Evolutionary conservation across 2,329 filamentous ascomycete species (phyloP), one percentile per base, ranked within the genome.

Genomic region (Sarocladium strictum): DNA sequence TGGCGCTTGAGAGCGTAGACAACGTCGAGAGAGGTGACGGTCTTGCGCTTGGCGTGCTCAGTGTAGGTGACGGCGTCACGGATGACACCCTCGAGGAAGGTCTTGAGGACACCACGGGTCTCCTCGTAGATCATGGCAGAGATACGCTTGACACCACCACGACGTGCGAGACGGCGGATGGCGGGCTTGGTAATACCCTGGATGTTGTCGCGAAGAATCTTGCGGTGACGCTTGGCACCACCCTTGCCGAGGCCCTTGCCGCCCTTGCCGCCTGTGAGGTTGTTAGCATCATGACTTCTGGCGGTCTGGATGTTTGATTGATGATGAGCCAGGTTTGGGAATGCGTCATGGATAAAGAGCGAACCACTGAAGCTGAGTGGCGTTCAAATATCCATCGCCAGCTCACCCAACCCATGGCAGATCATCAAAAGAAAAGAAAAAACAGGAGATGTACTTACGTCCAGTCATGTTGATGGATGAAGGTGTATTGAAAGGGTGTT

Each of bases 111-210:
- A 79, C 84, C 84, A 63, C 85, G 85, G 60, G 85, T 89, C 78
- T 89, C 85, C 73, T 88, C 85, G 79, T 89, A 89, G 75, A 89
- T 89, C 84, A 89, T 95, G 73, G 92, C 92, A 69, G 91, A 96
- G 70, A 97, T 97, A 96, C 92, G 92, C 90, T 97, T 97, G 84
- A 97, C 92, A 92, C 92, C 92, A 77, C 92, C 92, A 94, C 92
- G 91, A 79, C 92, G 92, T 63, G 92, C 92, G 74, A 97, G 91
- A 95, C 92, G 92, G 70, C 92, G 88, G 78, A 97, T 97, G 69
- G 92, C 92, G 68, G 92, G 92, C 89, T 97, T 97, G 71, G 92
- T 97, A 73, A 97, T 97, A 79, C 92, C 92, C 81, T 97, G 92
- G 72, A 97, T 97, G 89, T 96, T 97, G 88, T 96, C 92, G 78